These are phyloP conservation scores for Flagelloscypha sp. DNA, from an alignment of 768 basidiomycete genomes.

Conservation along the genomic window DNA sequence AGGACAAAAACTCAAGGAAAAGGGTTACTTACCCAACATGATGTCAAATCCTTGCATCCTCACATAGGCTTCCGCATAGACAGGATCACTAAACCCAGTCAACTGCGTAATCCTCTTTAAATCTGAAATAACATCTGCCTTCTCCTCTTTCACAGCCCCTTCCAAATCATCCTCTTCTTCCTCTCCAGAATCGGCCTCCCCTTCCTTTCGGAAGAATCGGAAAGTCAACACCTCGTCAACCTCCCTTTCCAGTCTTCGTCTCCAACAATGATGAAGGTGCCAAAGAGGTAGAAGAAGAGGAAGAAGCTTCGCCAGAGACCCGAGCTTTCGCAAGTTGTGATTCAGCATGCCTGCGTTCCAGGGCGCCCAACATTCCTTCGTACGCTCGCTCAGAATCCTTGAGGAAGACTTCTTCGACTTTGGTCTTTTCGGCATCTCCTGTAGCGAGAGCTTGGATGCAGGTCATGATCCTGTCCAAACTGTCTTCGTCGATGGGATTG, in stretches of 20 bases:
- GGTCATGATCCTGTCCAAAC: constrained; percentile 90
- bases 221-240: constrained; percentile 90
- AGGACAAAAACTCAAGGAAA: background rate
- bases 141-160: constrained; percentile 84
- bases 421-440: constrained; percentile 27
- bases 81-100: constrained; percentile 96
- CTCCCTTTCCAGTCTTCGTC: constrained; percentile 4
- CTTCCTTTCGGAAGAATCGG: constrained; percentile 93
- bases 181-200: constrained; percentile 59
- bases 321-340: background rate
- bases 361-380: constrained; percentile 89
- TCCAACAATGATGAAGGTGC: background rate
- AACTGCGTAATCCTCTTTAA: constrained; percentile 89
- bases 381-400: constrained; percentile 88
- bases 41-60: constrained; percentile 99
- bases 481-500: constrained; percentile 97
- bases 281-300: no score
- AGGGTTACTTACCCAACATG: constrained; percentile 60
- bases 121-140: constrained; percentile 92
- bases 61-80: constrained; percentile 96
- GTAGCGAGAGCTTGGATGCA: constrained; percentile 90
- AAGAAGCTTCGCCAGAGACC: background rate
- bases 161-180: constrained; percentile 83
- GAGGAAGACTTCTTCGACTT: constrained; percentile 66
- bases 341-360: constrained; percentile 65